These are phyloP conservation scores for Vitis vinifera DNA, from an alignment of 164 flowering plant species.

Conservation along the genomic window ASM3070453v1 NC_081823.1:27044501-27045000, in stretches of 20 bases:
- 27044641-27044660: constrained; percentile 88
- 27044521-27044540: constrained; percentile 84
- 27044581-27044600: constrained; percentile 83
- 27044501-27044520: constrained; percentile 37
- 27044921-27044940: neutral
- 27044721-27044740: constrained; percentile 99
- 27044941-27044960: neutral
- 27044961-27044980: neutral
- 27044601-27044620: constrained; percentile 81
- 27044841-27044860: constrained; percentile 1
- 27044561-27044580: constrained; percentile 74
- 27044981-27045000: neutral
- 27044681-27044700: constrained; percentile 99
- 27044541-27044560: constrained; percentile 76
- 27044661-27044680: constrained; percentile 98
- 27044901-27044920: neutral
- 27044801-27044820: constrained; percentile 21
- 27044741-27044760: constrained; percentile 99
- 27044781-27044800: constrained; percentile 70
- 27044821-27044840: constrained; percentile 1
- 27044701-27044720: constrained; percentile 98
- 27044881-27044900: neutral
- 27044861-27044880: neutral
- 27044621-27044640: constrained; percentile 80
- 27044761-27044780: constrained; percentile 99